phyloP scores from a whole-genome alignment of 2,329 filamentous ascomycete genomes.

The Pseudophaeomoniella oleicola region DNA sequence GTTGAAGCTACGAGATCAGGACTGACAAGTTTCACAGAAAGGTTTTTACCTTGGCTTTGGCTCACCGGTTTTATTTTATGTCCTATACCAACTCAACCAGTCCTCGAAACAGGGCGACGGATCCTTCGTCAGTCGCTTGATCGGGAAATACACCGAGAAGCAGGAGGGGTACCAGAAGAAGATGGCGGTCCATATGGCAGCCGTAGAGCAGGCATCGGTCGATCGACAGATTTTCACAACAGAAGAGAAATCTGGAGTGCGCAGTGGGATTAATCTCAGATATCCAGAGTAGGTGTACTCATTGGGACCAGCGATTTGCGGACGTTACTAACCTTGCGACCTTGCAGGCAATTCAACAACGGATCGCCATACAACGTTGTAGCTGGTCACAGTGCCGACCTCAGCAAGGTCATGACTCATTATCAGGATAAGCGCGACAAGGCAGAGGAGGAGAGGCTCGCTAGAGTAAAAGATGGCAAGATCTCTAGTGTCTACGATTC shows the following conservation, averaged over 20 bases:
- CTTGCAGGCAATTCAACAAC: conserved; percentile 43
- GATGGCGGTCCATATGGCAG: conserved; percentile 45
- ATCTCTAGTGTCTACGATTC: neutral
- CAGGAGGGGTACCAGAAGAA: conserved; percentile 38
- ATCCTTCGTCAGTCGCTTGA: conserved; percentile 30
- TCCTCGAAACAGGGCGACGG: conserved; percentile 21
- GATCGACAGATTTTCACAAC: conserved; percentile 47
- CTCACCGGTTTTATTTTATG: conserved; percentile 24
- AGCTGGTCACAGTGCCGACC: conserved; percentile 43
- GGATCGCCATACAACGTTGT: conserved; percentile 50
- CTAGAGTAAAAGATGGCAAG: conserved; percentile 10
- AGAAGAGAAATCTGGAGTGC: conserved; percentile 18
- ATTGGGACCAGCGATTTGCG: too few species aligned
- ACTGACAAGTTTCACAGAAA: conserved; percentile 20
- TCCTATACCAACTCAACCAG: conserved; percentile 26
- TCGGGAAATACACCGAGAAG: conserved; percentile 40
- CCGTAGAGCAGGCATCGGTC: conserved; percentile 47
- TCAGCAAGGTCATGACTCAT: conserved; percentile 46
- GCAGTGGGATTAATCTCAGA: conserved; percentile 35
- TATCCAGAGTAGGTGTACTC: conserved; percentile 54
- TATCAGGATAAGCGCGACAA: conserved; percentile 44
- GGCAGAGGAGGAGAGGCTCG: conserved; percentile 40
- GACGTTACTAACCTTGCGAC: conserved; percentile 3
- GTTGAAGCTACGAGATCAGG: neutral
- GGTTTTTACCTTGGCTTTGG: conserved; percentile 32